Base-by-base conservation (phyloP, 306 rosid species). In the Macrotyloma uniflorum region DNA sequence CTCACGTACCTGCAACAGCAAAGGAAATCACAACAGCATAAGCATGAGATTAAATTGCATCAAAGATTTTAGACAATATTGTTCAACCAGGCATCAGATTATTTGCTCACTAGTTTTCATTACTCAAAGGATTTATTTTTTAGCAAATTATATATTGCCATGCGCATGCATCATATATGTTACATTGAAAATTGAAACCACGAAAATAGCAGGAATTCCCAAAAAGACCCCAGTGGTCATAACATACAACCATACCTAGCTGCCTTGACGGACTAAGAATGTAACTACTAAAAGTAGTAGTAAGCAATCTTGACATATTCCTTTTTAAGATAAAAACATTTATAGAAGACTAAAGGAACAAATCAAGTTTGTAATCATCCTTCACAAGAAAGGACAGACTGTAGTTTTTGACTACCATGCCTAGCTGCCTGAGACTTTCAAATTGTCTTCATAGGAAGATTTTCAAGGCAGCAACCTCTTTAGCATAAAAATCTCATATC, bases 1-100 rank as follows among this genome's bases (percentile, higher is more conserved):
- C 67, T 94, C 91, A 95, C 84, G 98, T 88, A 83, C 91, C 98
- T 95, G 93, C 85, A 92, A 73, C 42, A 79, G 24, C 81, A 79
- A 50, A 74, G 53, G 61, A 85, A 50, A 66, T 70, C 13, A 78
- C 26, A 82, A 42, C 49, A 57, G 26, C 40, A 36, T 77, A 14
- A 85, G 85, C 54, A 63, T 7, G 16, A 70, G 36, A 38, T 18
- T 55, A 59, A 46, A 55, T 1, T 18, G 70, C 35, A 42, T 59
- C 36, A 40, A 49, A 40, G 70, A 50, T 61, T 58, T 67, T 38
- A 66, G n/a, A 62, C 45, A 70, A 79, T 23, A 55, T 16, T 22
- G 63, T 26, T 42, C 45, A 59, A 65, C 61, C 42, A 24, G 0
- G 30, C 74, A 71, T 55, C 68, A 57, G 57, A 79, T 57, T 47